Evolutionary conservation across 2,329 filamentous ascomycete species (phyloP).

Genomic region (Remersonia thermophila): DNA sequence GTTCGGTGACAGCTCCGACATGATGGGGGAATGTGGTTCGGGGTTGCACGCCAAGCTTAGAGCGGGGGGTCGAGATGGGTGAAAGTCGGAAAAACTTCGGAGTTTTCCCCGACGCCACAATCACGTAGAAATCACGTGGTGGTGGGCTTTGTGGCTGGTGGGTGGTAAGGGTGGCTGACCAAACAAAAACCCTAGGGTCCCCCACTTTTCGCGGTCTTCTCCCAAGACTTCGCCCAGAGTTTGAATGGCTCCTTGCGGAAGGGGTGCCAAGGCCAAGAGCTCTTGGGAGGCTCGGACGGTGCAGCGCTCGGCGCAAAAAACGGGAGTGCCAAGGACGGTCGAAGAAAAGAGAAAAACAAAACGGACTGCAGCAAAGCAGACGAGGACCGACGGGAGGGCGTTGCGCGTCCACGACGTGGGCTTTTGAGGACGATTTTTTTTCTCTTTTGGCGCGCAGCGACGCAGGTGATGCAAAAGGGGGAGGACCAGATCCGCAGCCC

Average conservation of each 20-base stretch:
- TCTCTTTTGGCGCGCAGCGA: neutral
- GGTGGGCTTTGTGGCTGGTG: too few species aligned
- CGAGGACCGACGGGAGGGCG: too few species aligned
- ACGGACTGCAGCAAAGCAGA: too few species aligned
- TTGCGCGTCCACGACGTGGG: neutral
- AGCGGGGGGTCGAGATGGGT: too few species aligned
- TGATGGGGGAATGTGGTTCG: too few species aligned
- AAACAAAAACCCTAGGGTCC: too few species aligned
- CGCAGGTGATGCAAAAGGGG: constrained; percentile 12
- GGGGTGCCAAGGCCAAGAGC: constrained; percentile 12
- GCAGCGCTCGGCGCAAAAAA: constrained; percentile 5
- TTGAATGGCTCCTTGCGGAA: constrained; percentile 6
- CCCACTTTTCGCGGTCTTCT: constrained; percentile 12
- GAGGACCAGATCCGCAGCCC: constrained; percentile 13
- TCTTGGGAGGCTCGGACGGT: constrained; percentile 1
- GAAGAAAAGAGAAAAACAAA: neutral
- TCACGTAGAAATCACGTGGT: too few species aligned
- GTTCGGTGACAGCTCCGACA: too few species aligned
- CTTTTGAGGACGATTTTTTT: neutral
- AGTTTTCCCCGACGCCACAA: too few species aligned
- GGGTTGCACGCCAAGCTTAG: too few species aligned
- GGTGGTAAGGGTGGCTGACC: too few species aligned
- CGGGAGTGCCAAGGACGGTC: constrained; percentile 1
- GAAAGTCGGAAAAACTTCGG: too few species aligned
- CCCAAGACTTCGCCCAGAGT: constrained; percentile 13